Evolutionary conservation across 1,284 basidiomycete species (phyloP).

Genomic region (Pterulicium gracile): DNA sequence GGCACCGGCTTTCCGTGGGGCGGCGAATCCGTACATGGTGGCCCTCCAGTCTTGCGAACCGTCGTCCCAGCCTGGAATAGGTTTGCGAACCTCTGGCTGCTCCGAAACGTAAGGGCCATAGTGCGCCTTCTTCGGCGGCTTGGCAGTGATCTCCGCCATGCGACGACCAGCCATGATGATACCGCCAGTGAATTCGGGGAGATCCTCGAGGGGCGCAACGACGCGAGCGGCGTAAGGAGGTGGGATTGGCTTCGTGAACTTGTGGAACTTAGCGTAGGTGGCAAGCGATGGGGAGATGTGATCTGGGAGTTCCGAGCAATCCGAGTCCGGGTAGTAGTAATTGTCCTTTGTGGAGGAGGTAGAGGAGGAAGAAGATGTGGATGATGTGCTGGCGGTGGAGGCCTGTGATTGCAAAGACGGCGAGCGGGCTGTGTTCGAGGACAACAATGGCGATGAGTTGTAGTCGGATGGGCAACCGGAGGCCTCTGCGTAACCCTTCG

Average conservation of each 20-base stretch:
- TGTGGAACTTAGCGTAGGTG: conserved; percentile 39
- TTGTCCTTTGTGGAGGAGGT: conserved; percentile 12
- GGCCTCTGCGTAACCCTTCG: conserved; percentile 38
- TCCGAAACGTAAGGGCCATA: conserved; percentile 9
- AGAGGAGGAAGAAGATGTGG: conserved; percentile 20
- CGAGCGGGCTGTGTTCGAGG: conserved; percentile 15
- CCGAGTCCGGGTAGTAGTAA: too few relatives aligned
- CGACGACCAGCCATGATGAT: conserved; percentile 59
- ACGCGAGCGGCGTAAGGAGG: conserved; percentile 24
- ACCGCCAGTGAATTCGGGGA: conserved; percentile 38
- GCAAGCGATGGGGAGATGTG: conserved; percentile 33
- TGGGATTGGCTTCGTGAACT: conserved; percentile 40
- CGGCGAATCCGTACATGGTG: conserved; percentile 35
- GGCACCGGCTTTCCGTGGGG: conserved; percentile 12
- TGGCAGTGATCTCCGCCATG: conserved; percentile 36
- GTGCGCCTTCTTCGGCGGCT: conserved; percentile 22
- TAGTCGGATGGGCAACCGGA: conserved; percentile 31
- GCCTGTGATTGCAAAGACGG: conserved; percentile 20
- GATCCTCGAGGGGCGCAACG: conserved; percentile 15
- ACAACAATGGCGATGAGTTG: conserved; percentile 16
- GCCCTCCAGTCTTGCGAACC: conserved; percentile 54
- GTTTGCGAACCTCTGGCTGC: conserved; percentile 22
- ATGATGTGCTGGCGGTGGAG: conserved; percentile 29
- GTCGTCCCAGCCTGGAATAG: conserved; percentile 61
- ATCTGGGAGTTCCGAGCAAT: not conserved